A percentile compares a stretch with the other conserved stretches of the same genome.
Evolutionary conservation across 225 moss, liverwort and hornwort genomes (phyloP).

Genomic region (Marchantia polymorpha): DNA sequence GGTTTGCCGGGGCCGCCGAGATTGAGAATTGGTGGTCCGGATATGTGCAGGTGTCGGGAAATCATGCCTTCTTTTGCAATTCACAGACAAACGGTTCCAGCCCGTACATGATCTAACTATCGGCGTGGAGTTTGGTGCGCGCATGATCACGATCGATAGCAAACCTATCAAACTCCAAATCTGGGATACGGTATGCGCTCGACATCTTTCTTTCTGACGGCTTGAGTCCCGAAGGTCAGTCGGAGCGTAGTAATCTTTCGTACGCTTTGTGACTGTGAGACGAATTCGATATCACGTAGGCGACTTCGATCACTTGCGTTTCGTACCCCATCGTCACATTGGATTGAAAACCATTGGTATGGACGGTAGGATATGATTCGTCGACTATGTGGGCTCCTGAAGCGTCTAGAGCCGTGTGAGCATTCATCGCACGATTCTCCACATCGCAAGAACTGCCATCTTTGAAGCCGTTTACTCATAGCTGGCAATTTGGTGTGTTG

Average conservation of each 20-base stretch:
- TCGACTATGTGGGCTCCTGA: no score
- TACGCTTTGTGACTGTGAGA: no score
- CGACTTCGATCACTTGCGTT: no score
- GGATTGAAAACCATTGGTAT: no score
- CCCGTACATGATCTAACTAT: constrained; percentile 97
- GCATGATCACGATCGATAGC: constrained; percentile 96
- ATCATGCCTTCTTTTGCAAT: constrained; percentile 92
- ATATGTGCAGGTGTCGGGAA: constrained; percentile 77
- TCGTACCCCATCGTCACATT: no score
- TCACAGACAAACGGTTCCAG: constrained; percentile 97
- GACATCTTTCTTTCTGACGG: neutral
- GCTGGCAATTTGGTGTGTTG: neutral
- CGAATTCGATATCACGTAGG: no score
- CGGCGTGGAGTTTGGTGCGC: constrained; percentile 96
- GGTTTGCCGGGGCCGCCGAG: neutral
- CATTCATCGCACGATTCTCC: neutral
- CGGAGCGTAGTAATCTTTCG: no score
- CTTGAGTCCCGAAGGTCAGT: neutral
- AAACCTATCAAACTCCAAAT: constrained; percentile 99
- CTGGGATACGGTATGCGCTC: constrained; percentile 78
- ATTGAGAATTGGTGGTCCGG: neutral
- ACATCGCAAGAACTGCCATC: neutral
- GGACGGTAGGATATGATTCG: no score
- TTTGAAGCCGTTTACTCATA: neutral
- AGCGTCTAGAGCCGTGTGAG: no score